These are phyloP conservation scores for Sclerotinia minor DNA, from an alignment of 2,329 filamentous ascomycete species.

Conservation along the genomic window DNA sequence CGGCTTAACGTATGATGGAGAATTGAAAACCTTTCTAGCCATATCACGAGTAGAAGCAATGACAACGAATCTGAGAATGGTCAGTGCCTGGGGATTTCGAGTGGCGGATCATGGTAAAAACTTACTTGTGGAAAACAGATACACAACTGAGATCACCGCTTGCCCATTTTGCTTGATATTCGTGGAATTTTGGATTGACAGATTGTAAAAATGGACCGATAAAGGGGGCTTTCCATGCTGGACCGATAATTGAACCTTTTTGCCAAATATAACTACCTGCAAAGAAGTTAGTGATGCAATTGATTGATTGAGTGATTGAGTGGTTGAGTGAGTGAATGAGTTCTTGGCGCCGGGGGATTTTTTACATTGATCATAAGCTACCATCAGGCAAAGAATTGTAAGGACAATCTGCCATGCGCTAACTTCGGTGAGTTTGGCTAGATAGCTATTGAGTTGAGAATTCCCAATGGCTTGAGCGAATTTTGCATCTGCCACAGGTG, in stretches of 20 bases:
- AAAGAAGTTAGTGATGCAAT: slow-evolving; percentile 25
- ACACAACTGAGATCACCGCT: slow-evolving; percentile 94
- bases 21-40: slow-evolving; percentile 96
- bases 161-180: slow-evolving; percentile 90
- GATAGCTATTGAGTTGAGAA: slow-evolving; percentile 34
- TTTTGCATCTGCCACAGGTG: slow-evolving; percentile 40
- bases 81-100: background rate
- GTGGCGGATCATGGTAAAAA: background rate
- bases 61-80: slow-evolving; percentile 77
- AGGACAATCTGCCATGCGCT: slow-evolving; percentile 67
- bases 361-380: slow-evolving; percentile 87
- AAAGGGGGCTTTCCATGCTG: slow-evolving; percentile 75
- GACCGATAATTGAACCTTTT: slow-evolving; percentile 76
- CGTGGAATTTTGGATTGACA: slow-evolving; percentile 84
- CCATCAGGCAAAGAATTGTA: slow-evolving; percentile 67
- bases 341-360: background rate
- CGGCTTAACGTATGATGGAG: slow-evolving; percentile 86
- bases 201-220: slow-evolving; percentile 96
- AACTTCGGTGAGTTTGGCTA: slow-evolving; percentile 32
- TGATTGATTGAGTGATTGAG: background rate
- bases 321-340: background rate
- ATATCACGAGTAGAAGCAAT: slow-evolving; percentile 94
- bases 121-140: slow-evolving; percentile 98
- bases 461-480: slow-evolving; percentile 35
- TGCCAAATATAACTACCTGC: slow-evolving; percentile 72